Percentiles rank a stretch among this genome's conserved stretches.
Evolutionary conservation across 495 filamentous ascomycete species (phyloP).

Genomic region (Clavariopsis aquatica): DNA sequence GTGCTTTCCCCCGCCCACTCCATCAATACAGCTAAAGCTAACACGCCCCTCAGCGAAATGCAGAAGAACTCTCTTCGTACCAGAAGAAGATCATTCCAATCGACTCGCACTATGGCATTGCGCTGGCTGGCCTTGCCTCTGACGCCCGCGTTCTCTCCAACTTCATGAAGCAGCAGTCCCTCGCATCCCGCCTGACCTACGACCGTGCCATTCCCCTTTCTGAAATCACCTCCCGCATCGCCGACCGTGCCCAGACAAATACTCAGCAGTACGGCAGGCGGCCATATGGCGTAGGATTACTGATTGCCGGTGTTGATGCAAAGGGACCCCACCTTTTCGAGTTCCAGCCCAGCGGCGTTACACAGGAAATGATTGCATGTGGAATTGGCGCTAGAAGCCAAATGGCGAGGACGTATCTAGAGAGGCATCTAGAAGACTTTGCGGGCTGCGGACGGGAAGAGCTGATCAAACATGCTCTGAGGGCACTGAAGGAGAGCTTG

Average conservation of each 20-base stretch:
- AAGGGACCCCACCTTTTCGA: slow-evolving; percentile 94
- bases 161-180: slow-evolving; percentile 99
- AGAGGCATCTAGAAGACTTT: slow-evolving; percentile 86
- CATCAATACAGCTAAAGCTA: background rate
- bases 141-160: slow-evolving; percentile 99
- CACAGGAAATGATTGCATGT: slow-evolving; percentile 93
- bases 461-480: slow-evolving; percentile 84
- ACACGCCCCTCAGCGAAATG: slow-evolving; percentile 72
- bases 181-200: slow-evolving; percentile 92
- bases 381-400: slow-evolving; percentile 94
- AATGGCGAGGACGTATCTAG: slow-evolving; percentile 95
- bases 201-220: slow-evolving; percentile 87
- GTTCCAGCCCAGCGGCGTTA: slow-evolving; percentile 95
- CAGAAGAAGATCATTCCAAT: slow-evolving; percentile 98
- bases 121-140: slow-evolving; percentile 94
- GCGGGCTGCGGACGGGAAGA: slow-evolving; percentile 71
- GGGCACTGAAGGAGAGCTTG: slow-evolving; percentile 90
- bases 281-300: slow-evolving; percentile 92
- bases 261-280: slow-evolving; percentile 97
- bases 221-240: slow-evolving; percentile 84
- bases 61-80: slow-evolving; percentile 98
- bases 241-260: slow-evolving; percentile 94
- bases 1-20: slow-evolving; percentile 50
- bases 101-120: slow-evolving; percentile 92
- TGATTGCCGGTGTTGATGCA: slow-evolving; percentile 92